Evolutionary conservation across 305 asterid species (phyloP), one percentile per base, ranked within the genome.

Genomic region (Caryopteris hybrid): DNA sequence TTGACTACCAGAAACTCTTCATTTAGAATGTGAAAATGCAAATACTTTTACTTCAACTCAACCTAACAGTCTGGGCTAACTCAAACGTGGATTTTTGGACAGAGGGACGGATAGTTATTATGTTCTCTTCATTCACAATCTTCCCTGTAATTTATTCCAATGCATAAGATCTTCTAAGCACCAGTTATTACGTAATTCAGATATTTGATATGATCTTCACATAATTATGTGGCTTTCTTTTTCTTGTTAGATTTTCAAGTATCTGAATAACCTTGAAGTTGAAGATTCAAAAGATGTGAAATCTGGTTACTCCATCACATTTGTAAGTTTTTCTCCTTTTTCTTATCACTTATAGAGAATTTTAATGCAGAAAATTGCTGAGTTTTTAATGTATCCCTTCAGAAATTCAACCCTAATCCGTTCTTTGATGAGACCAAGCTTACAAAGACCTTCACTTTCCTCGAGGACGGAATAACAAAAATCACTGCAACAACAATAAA

Each of bases 261-360:
- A 86, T 64, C 77, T 92, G 41, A 77, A 64, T 46, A 82, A 84
- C 38, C 87, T 92, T 57, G 93, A 92, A 77, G 97, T 90, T 42
- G 96, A 92, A 79, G 95, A 92, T 69, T 77, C 70, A 71, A 82
- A 88, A 79, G 96, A 89, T 64, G 88, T 92, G 72, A 88, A 88
- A 76, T 92, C 89, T 58, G 96, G 97, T 41, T 90, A 88, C 80
- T 78, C 96, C 36, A 88, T 92, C 51, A 69, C 87, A 31, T 89
- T 92, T 61, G 98, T 92, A 80, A 88, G 98, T 71, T 25, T 62
- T 47, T 23, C 25, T 33, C 45, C 33, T 6, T n/a, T 53, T 58
- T 61, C 64, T 52, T 47, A 27, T 65, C 7, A 11, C 45, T 16
- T 38, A 9, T 45, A 6, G 53, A n/a, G 13, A 29, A 39, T 67